Conservation (phyloP, 169 alveolate genomes). For the Plasmodium inui region DNA sequence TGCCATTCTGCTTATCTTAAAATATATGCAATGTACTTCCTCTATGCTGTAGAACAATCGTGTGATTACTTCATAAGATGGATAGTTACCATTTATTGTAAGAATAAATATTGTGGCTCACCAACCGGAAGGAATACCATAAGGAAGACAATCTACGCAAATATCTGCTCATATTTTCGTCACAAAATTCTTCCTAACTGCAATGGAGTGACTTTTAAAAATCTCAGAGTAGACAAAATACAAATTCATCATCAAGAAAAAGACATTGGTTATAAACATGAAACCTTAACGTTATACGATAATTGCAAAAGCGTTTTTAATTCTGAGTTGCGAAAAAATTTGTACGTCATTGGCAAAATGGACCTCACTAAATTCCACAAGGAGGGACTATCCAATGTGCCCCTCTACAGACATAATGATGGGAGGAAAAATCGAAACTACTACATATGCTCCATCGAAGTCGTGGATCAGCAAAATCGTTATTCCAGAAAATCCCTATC, state of each 20-base stretch:
- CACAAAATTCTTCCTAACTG: not conserved
- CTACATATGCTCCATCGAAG: constrained; percentile 15
- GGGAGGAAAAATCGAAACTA: not conserved
- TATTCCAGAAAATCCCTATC: constrained; percentile 14
- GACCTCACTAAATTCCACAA: not conserved
- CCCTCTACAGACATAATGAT: constrained; percentile 6
- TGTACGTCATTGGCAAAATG: not conserved
- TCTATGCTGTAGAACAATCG: not conserved
- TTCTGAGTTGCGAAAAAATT: constrained; percentile 17
- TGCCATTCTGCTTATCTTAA: not conserved
- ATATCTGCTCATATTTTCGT: not conserved
- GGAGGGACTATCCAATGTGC: not conserved
- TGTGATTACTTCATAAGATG: not conserved
- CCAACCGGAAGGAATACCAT: not conserved
- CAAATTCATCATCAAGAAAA: constrained; percentile 30
- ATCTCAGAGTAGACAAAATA: constrained; percentile 3
- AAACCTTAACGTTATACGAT: not conserved
- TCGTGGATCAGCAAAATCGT: not conserved
- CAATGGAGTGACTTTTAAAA: constrained; percentile 1
- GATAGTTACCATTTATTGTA: not conserved
- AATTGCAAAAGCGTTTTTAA: not conserved
- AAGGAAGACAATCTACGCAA: not conserved
- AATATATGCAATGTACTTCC: not conserved
- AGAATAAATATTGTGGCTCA: not conserved
- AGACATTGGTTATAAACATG: constrained; percentile 3